phyloP scores from a whole-genome alignment of 352 stramenopile species.

The Pythium periplocum region DNA sequence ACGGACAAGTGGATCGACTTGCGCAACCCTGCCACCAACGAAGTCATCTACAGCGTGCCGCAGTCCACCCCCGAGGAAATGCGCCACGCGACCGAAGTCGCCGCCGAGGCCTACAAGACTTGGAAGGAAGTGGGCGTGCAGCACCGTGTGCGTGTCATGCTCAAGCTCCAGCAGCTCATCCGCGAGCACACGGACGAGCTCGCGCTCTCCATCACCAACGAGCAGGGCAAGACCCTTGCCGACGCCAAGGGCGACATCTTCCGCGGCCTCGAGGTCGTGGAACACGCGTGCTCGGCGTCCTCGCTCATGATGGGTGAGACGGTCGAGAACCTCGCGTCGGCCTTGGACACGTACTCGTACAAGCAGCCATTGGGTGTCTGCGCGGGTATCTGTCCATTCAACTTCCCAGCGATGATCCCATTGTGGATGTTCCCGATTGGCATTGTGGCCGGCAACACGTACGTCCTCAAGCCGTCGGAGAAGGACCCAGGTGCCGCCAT shows the following conservation, averaged over 20 bases:
- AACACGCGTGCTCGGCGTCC: conserved; percentile 70
- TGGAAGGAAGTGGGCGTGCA: conserved; percentile 94
- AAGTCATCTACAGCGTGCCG: conserved; percentile 83
- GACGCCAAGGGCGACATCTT: conserved; percentile 97
- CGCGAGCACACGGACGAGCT: conserved; percentile 93
- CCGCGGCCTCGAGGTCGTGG: conserved; percentile 89
- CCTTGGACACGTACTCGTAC: conserved; percentile 95
- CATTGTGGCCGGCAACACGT: conserved; percentile 94
- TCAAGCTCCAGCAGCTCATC: conserved; percentile 96
- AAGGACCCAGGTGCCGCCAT: conserved; percentile 89
- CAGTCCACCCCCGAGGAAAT: conserved; percentile 88
- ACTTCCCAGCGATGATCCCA: conserved; percentile 97
- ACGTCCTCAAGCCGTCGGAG: conserved; percentile 95
- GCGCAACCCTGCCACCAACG: conserved; percentile 89
- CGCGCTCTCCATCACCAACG: conserved; percentile 91
- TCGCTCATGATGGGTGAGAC: conserved; percentile 94
- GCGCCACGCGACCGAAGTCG: conserved; percentile 67
- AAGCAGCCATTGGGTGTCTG: conserved; percentile 94
- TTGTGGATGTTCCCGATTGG: conserved; percentile 90
- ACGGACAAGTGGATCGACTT: conserved; percentile 91
- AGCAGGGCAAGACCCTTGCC: conserved; percentile 91
- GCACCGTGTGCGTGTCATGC: conserved; percentile 92
- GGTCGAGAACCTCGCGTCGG: conserved; percentile 87
- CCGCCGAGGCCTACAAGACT: conserved; percentile 83
- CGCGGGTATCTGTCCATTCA: conserved; percentile 92